A percentile compares a stretch with the other conserved stretches of the same genome.
phyloP scores from a whole-genome alignment of 2,329 filamentous ascomycete species.

The Botryotinia narcissicola region DNA sequence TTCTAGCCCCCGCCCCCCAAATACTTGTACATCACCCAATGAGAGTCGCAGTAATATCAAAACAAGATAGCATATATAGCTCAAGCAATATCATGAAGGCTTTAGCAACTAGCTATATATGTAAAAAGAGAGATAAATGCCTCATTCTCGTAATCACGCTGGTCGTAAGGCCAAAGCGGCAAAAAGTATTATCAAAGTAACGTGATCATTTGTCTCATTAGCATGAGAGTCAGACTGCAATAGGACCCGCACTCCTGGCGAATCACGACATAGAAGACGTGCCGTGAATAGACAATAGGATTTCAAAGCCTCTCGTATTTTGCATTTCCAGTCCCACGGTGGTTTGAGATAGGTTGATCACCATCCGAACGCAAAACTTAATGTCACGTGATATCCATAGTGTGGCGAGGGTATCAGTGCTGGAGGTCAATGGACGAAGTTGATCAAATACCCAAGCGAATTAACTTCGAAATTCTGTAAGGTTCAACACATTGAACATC shows the following conservation, averaged over 20 bases:
- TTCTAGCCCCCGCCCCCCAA: too few species aligned
- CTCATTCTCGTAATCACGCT: background rate
- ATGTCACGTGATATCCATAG: background rate
- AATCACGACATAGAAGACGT: background rate
- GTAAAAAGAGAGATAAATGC: background rate
- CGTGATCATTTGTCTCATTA: background rate
- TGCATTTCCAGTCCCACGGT: background rate
- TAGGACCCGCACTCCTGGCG: background rate
- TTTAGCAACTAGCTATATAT: background rate
- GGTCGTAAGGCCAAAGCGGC: background rate
- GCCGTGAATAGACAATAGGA: background rate
- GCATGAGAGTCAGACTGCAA: background rate
- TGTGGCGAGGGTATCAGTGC: background rate
- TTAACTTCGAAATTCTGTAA: background rate
- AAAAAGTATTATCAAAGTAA: background rate
- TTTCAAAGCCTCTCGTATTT: background rate
- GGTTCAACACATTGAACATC: background rate
- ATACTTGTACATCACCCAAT: background rate
- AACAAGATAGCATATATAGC: background rate
- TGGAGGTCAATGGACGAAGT: background rate
- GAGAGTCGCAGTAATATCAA: background rate
- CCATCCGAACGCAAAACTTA: background rate
- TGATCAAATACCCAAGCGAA: background rate
- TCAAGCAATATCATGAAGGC: rapidly evolving
- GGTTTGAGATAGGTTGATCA: background rate